Evolutionary conservation across 2,329 filamentous ascomycete genomes (phyloP).

Genomic region (Fusarium sp.): DNA sequence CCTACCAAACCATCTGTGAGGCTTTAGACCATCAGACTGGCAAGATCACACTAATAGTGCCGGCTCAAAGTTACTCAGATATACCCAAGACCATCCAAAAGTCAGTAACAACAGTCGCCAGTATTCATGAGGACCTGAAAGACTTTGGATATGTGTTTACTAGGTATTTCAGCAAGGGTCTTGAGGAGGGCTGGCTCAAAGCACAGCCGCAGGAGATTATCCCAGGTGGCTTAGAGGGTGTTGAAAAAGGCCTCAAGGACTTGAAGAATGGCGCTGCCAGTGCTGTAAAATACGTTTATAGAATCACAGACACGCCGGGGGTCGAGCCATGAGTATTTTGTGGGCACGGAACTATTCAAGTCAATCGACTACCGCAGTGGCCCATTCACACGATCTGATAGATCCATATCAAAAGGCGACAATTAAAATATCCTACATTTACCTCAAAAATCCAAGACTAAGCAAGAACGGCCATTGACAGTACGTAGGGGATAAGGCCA

Average conservation of each 20-base stretch:
- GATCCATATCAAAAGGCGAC: no score
- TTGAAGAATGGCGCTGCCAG: slow-evolving; percentile 23
- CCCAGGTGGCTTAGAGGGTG: slow-evolving; percentile 17
- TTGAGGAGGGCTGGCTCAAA: slow-evolving; percentile 26
- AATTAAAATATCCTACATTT: no score
- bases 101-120: slow-evolving; percentile 28
- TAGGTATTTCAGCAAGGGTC: slow-evolving; percentile 10
- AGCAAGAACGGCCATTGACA: no score
- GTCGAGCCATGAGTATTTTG: neutral
- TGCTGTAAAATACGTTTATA: slow-evolving; percentile 32
- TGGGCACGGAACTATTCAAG: no score
- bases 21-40: slow-evolving; percentile 15
- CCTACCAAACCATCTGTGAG: slow-evolving; percentile 35
- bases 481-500: no score
- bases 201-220: slow-evolving; percentile 30
- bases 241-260: slow-evolving; percentile 3
- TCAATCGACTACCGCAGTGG: no score
- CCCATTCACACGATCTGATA: no score
- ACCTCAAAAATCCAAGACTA: no score
- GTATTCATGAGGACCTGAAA: slow-evolving; percentile 26
- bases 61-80: slow-evolving; percentile 30
- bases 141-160: slow-evolving; percentile 9
- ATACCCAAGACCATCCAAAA: slow-evolving; percentile 32
- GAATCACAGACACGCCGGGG: slow-evolving; percentile 25
- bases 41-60: slow-evolving; percentile 29